Conservation (phyloP, 768 basidiomycete species). For the Termitomyces sp. region DNA sequence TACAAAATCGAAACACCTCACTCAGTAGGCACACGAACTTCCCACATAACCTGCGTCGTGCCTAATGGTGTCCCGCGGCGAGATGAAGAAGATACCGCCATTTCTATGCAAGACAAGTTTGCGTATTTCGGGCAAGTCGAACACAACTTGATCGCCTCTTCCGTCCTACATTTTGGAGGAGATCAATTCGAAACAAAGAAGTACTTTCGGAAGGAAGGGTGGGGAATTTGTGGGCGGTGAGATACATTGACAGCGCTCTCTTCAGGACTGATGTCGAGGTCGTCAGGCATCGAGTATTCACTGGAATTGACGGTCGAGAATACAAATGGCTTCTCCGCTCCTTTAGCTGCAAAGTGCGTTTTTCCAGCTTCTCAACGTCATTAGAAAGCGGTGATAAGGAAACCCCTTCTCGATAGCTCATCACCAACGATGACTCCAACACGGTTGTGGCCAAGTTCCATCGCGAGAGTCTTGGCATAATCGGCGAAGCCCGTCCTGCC, state of each 20-base stretch:
- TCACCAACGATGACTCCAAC: constrained; percentile 3
- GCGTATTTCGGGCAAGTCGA: constrained; percentile 9
- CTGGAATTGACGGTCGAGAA: constrained; percentile 17
- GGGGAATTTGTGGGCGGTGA: constrained; percentile 13
- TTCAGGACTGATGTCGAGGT: neutral
- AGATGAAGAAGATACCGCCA: neutral
- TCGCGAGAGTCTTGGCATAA: constrained; percentile 10
- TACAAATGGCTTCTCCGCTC: constrained; percentile 17
- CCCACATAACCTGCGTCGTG: constrained; percentile 8
- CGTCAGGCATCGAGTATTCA: constrained; percentile 17
- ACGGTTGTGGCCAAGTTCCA: constrained; percentile 14
- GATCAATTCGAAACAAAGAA: constrained; percentile 19
- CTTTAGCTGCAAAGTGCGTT: constrained; percentile 6
- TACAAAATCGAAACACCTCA: constrained; percentile 17
- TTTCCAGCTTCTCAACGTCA: neutral
- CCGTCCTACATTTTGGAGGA: constrained; percentile 25
- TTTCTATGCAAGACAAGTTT: constrained; percentile 11
- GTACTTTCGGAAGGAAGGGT: constrained; percentile 22
- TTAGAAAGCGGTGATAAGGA: neutral
- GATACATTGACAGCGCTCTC: neutral
- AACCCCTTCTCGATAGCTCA: neutral
- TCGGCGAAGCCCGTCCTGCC: constrained; percentile 9
- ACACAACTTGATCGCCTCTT: constrained; percentile 12
- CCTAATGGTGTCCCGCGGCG: constrained; percentile 2
- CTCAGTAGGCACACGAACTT: neutral